Conservation (phyloP, 768 basidiomycete species). For the Tricholoma flavovirens region DNA sequence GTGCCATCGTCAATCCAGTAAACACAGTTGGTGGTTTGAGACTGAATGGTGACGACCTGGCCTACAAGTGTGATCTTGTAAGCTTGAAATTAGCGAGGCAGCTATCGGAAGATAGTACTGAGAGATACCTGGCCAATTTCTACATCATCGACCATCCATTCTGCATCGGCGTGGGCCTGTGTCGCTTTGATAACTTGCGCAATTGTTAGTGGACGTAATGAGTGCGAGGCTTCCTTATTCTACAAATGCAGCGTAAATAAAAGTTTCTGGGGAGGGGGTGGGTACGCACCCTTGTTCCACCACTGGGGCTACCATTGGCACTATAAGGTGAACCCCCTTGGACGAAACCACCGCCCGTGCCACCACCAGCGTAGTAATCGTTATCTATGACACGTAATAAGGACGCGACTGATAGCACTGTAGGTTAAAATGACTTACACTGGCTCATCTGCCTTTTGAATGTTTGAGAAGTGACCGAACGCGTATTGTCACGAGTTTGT, state of each 20-base stretch:
- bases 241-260: slow-evolving; percentile 6
- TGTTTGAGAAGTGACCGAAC: neutral
- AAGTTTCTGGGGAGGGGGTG: neutral
- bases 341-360: slow-evolving; percentile 52
- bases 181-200: slow-evolving; percentile 67
- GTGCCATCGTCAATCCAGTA: slow-evolving; percentile 86
- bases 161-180: slow-evolving; percentile 86
- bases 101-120: neutral
- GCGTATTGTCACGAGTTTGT: neutral
- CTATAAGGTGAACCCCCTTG: slow-evolving; percentile 58
- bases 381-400: slow-evolving; percentile 26
- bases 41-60: slow-evolving; percentile 60
- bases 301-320: slow-evolving; percentile 48
- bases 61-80: slow-evolving; percentile 68
- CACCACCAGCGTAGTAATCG: slow-evolving; percentile 44
- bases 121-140: slow-evolving; percentile 70
- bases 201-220: slow-evolving; percentile 65
- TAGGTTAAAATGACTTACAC: slow-evolving; percentile 26
- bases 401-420: neutral
- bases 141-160: slow-evolving; percentile 77
- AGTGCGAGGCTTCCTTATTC: slow-evolving; percentile 35
- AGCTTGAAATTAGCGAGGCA: neutral
- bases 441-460: slow-evolving; percentile 31
- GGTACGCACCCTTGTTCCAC: slow-evolving; percentile 40
- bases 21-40: slow-evolving; percentile 74